Conservation (phyloP, 257 asterid species). For the Lithospermum erythrorhizon region DNA sequence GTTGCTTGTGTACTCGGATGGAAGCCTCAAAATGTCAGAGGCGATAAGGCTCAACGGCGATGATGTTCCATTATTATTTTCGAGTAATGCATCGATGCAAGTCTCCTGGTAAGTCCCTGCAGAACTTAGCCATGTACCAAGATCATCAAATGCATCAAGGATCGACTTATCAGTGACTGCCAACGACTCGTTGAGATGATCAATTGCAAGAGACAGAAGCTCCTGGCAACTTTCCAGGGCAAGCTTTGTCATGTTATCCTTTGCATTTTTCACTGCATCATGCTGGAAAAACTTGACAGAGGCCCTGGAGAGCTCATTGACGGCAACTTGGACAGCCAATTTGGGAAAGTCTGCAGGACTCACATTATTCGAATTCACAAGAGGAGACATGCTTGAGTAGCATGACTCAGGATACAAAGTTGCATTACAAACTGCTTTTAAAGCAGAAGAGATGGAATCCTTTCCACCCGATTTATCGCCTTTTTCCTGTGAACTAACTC, state of each 20-base stretch:
- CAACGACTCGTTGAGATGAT: conserved; percentile 49
- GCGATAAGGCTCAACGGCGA: conserved; percentile 2
- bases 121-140: conserved; percentile 72
- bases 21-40: conserved; percentile 29
- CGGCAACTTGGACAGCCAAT: conserved; percentile 38
- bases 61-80: conserved; percentile 4
- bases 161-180: conserved; percentile 17
- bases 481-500: not conserved
- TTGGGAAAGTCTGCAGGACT: conserved; percentile 35
- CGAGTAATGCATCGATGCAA: conserved; percentile 44
- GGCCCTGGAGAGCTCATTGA: conserved; percentile 38
- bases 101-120: conserved; percentile 66
- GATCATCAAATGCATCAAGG: conserved; percentile 28
- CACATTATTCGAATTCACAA: conserved; percentile 19
- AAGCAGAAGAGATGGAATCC: not conserved
- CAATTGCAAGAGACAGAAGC: conserved; percentile 39
- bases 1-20: conserved; percentile 54
- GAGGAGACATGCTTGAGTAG: conserved; percentile 33
- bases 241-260: conserved; percentile 20
- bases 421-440: conserved; percentile 35
- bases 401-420: conserved; percentile 53
- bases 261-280: conserved; percentile 18
- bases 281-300: conserved; percentile 20
- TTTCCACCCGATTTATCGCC: not conserved
- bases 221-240: conserved; percentile 44